A percentile compares a stretch with the other conserved stretches of the same genome.
These are phyloP conservation scores for Meyerozyma smithsonii DNA, from an alignment of 1,139 yeast genomes.

Conservation along the genomic window DNA sequence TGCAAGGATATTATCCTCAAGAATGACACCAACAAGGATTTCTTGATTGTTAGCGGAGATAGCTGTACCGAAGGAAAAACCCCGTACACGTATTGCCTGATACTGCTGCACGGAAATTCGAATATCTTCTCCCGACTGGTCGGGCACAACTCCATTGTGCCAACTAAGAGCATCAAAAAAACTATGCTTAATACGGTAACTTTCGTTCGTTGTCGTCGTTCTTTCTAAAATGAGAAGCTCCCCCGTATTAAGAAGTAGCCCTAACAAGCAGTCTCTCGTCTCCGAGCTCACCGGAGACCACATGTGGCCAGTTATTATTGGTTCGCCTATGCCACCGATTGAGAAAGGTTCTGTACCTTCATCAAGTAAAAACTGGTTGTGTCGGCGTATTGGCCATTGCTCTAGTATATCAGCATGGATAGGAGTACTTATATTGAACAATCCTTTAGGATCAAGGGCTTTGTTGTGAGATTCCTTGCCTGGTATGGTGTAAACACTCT, in stretches of 20 bases:
- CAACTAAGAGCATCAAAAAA: not conserved
- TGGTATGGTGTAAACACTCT: conserved; percentile 17
- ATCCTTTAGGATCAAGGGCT: conserved; percentile 24
- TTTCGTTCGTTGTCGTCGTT: not conserved
- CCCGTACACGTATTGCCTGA: not conserved
- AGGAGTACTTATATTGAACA: conserved; percentile 25
- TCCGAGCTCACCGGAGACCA: conserved; percentile 27
- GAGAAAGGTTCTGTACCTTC: conserved; percentile 27
- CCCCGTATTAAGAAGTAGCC: conserved; percentile 35
- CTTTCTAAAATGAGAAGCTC: conserved; percentile 22
- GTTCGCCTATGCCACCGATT: conserved; percentile 29
- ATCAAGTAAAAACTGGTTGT: conserved; percentile 22
- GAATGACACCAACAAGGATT: not conserved
- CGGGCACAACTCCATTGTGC: not conserved
- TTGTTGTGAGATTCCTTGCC: conserved; percentile 7
- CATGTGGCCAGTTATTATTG: conserved; percentile 30
- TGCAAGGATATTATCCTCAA: not conserved
- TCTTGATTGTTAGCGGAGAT: not conserved
- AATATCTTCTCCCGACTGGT: not conserved
- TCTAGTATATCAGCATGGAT: conserved; percentile 27
- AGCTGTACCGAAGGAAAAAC: not conserved
- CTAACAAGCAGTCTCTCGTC: conserved; percentile 28
- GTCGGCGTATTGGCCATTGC: conserved; percentile 26
- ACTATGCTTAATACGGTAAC: not conserved
- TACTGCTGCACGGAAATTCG: not conserved